Conservation (phyloP, 2,329 filamentous ascomycete species). For the Coniella vitis region DNA sequence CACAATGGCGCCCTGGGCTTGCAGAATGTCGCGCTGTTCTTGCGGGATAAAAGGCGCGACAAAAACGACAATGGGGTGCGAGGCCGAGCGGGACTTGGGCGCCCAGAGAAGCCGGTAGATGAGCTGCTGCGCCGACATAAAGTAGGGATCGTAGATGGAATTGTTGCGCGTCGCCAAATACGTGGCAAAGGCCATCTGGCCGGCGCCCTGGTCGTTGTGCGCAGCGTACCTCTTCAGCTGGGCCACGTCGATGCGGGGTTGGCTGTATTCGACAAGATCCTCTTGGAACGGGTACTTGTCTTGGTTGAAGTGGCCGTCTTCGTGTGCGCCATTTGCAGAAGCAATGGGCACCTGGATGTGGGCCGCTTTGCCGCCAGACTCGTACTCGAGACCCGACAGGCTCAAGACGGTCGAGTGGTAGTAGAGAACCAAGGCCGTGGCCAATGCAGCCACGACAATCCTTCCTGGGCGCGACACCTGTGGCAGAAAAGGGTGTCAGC, state of each 20-base stretch:
- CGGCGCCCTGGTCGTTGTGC: slow-evolving; percentile 14
- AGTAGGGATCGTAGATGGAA: slow-evolving; percentile 14
- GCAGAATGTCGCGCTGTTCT: slow-evolving; percentile 14
- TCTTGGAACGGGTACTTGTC: slow-evolving; percentile 12
- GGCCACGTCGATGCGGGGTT: slow-evolving; percentile 6
- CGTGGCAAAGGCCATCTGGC: slow-evolving; percentile 13
- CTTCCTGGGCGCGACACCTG: slow-evolving; percentile 10
- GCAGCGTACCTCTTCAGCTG: slow-evolving; percentile 11
- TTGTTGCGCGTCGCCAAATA: slow-evolving; percentile 15
- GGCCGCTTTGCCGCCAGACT: neutral
- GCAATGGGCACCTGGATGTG: slow-evolving; percentile 3
- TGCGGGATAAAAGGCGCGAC: slow-evolving; percentile 15
- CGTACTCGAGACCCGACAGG: neutral
- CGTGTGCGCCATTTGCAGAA: no score
- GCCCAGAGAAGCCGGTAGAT: slow-evolving; percentile 15
- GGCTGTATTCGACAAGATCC: slow-evolving; percentile 9
- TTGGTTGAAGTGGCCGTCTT: slow-evolving; percentile 9
- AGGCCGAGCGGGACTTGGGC: slow-evolving; percentile 10
- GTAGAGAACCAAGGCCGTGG: slow-evolving; percentile 11
- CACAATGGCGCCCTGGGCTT: slow-evolving; percentile 11
- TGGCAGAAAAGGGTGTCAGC: neutral
- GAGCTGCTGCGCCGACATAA: slow-evolving; percentile 16
- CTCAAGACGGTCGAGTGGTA: slow-evolving; percentile 10
- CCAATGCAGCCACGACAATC: slow-evolving; percentile 12
- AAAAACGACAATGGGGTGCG: slow-evolving; percentile 12